Evolutionary conservation across 805 yeast species (phyloP), one percentile per base, ranked within the genome.

Genomic region (Lipomyces mesembrius): DNA sequence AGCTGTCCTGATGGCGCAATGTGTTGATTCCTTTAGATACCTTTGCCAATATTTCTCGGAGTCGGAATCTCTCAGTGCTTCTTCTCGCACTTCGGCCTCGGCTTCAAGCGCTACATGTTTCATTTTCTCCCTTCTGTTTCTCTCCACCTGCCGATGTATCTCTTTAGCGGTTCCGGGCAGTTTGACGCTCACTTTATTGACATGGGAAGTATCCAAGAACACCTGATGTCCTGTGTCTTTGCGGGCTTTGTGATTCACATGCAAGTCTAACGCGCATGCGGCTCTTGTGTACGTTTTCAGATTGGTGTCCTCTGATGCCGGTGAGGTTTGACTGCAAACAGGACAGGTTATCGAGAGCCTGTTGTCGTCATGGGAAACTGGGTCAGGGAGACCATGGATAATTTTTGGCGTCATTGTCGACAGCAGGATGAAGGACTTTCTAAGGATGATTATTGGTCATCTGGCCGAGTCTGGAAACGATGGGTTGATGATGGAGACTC

Each of bases 71-170:
- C n/a, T n/a, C n/a, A n/a, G n/a, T n/a, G n/a, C n/a, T n/a, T n/a
- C n/a, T n/a, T n/a, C n/a, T 11, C 46, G n/a, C 46, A n/a, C 46
- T 39, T n/a, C n/a, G 11, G 46, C 46, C 11, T 9, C 46, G 17
- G 46, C 46, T 39, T 39, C 46, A 39, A 39, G n/a, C 11, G n/a
- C 46, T 9, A 39, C n/a, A 8, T 39, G n/a, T 39, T 12, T 39
- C 46, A n/a, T 39, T 39, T 17, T 9, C 3, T 51, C 17, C n/a
- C n/a, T n/a, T n/a, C 29, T 51, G 29, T 51, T 51, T 22, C 54
- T 51, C 29, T 51, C 54, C 3, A 51, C 54, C 6, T 51, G 54
- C 29, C 54, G 54, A 25, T 51, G 54, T n/a, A 51, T 12, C 29
- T 51, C 25, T 25, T 7, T 9, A 12, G 3, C 29, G 6, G 54